Base-by-base conservation (phyloP, 257 asterid genomes). In the Cynanchum wilfordii region DNA sequence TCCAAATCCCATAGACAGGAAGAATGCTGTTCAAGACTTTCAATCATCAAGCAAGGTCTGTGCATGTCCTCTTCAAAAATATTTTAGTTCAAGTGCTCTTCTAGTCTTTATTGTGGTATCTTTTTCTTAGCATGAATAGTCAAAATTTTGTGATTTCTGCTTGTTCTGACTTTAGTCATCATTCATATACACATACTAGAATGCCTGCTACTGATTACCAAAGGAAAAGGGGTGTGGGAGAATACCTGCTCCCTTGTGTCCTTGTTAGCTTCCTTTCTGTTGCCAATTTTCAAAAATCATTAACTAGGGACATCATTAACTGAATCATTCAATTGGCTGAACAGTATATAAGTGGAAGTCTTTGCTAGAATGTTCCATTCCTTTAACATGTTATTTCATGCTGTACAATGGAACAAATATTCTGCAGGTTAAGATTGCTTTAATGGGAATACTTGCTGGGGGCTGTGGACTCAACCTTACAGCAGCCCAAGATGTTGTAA, bases 361-460 rank as follows among this genome's bases (percentile, higher is more conserved):
- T 64, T 36, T 36, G 27, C 40, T 36, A 33, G 47, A 60, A 27
- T 63, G 25, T 33, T 0, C 40, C 50, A 30, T 47, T 49, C 30
- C 27, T 54, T n/a, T 33, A 0, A 10, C 42, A 44, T n/a, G 27
- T 55, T 9, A 40, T 50, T 59, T 22, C 52, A 7, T 49, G 27
- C 54, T 59, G 33, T 22, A 17, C 52, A 58, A 51, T 56, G 56
- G 25, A 50, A 70, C 76, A 58, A 52, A 58, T 20, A 66, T 75
- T 49, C 75, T 62, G 49, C 85, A 94, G 99, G 95, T 91, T 70
- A 94, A 86, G 88, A 86, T 91, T 76, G 99, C 99, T 13, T 74
- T 94, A 74, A 83, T 91, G 70, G 99, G 99, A 81, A 91, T 94
- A 76, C 90, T 92, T 77, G 95, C 99, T 75, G 99, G 99, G 77